Evolutionary conservation across 2,329 filamentous ascomycete species (phyloP).

Genomic region (Epichloe typhina): DNA sequence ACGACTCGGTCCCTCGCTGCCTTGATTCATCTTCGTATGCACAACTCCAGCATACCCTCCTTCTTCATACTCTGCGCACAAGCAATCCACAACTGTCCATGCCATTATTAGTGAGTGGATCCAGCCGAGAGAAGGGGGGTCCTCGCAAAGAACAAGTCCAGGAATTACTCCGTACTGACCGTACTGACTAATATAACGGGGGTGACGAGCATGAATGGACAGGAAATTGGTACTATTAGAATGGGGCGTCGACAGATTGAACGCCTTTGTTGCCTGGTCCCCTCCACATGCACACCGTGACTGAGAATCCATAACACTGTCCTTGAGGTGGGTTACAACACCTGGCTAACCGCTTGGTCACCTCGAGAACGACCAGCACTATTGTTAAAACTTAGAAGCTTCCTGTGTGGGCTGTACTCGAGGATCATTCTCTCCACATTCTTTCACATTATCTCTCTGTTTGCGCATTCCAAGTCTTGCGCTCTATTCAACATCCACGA

Average conservation of each 20-base stretch:
- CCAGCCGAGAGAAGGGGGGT: neutral
- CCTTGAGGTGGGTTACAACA: neutral
- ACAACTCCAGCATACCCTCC: too few species aligned
- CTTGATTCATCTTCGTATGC: too few species aligned
- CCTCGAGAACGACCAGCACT: neutral
- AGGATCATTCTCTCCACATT: neutral
- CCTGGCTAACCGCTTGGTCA: neutral
- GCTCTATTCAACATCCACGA: conserved; percentile 5
- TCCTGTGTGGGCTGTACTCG: neutral
- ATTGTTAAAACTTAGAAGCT: neutral
- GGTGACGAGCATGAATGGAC: neutral
- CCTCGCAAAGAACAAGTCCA: neutral
- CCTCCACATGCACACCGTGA: neutral
- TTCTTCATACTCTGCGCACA: neutral
- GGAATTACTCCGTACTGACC: too few species aligned
- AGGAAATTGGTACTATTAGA: neutral
- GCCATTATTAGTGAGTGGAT: neutral
- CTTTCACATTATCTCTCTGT: neutral
- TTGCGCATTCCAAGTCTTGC: neutral
- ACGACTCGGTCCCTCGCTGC: too few species aligned
- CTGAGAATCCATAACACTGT: neutral
- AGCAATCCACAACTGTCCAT: neutral
- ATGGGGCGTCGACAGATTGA: neutral
- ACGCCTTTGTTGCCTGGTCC: neutral
- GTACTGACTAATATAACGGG: too few species aligned